Percentiles rank a stretch among this genome's conserved stretches.
Conservation (phyloP, 2,329 filamentous ascomycete species). For the Huntiella omanensis region DNA sequence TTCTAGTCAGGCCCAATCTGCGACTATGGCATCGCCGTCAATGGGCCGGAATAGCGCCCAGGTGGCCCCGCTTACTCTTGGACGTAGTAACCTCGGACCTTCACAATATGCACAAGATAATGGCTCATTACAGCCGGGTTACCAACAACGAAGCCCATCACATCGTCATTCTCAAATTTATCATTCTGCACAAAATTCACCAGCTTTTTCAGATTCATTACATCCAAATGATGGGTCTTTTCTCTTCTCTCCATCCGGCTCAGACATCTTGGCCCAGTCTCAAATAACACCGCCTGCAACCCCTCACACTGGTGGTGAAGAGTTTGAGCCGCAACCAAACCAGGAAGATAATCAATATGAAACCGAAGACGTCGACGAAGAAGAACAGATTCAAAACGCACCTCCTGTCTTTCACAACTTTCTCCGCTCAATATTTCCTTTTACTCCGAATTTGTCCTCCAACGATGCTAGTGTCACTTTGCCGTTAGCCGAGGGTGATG, state of each 20-base stretch:
- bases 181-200: not conserved
- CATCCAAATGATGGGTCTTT: slow-evolving; percentile 12
- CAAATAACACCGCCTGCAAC: slow-evolving; percentile 66
- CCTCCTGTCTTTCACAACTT: slow-evolving; percentile 79
- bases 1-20: not conserved
- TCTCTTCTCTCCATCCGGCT: slow-evolving; percentile 15
- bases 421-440: slow-evolving; percentile 82
- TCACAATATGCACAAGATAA: slow-evolving; percentile 1
- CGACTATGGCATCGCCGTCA: slow-evolving; percentile 16
- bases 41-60: slow-evolving; percentile 37
- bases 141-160: slow-evolving; percentile 2
- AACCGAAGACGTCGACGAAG: slow-evolving; percentile 18
- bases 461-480: slow-evolving; percentile 77
- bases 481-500: slow-evolving; percentile 73
- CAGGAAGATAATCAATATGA: slow-evolving; percentile 4
- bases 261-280: slow-evolving; percentile 27
- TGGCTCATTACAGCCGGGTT: not conserved
- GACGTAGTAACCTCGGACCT: slow-evolving; percentile 11
- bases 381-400: slow-evolving; percentile 15
- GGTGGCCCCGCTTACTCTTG: slow-evolving; percentile 39
- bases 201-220: slow-evolving; percentile 1
- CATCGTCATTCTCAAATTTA: not conserved
- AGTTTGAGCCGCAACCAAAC: slow-evolving; percentile 20
- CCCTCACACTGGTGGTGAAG: slow-evolving; percentile 48
- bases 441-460: slow-evolving; percentile 59